A percentile compares a stretch with the other conserved stretches of the same genome.
Conservation (phyloP, 805 yeast genomes). For the Kluyveromyces wickerhamii region DNA sequence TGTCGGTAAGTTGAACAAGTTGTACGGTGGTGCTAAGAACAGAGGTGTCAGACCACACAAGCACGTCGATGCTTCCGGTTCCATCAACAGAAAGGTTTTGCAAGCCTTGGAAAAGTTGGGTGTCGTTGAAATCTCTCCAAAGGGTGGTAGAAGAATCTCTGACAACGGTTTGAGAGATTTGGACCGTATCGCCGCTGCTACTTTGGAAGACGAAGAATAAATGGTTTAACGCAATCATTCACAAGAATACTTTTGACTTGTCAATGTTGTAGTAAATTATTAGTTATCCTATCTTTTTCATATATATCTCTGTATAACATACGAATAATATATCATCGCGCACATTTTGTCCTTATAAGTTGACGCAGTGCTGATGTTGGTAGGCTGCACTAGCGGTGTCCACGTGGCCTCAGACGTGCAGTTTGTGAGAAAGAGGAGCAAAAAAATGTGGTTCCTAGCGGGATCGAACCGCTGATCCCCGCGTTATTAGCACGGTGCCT, state of each 20-base stretch:
- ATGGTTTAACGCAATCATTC: slow-evolving; percentile 5
- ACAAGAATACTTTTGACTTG: background rate
- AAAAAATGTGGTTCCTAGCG: slow-evolving; percentile 16
- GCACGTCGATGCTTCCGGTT: slow-evolving; percentile 99
- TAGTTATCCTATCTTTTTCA: slow-evolving; percentile 2
- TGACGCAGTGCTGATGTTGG: no score
- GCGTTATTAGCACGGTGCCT: slow-evolving; percentile 20
- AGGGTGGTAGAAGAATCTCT: slow-evolving; percentile 99
- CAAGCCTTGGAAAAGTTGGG: slow-evolving; percentile 98
- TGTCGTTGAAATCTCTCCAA: slow-evolving; percentile 90
- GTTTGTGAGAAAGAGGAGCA: no score
- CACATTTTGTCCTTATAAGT: no score
- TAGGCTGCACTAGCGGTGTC: no score
- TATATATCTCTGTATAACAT: slow-evolving; percentile 6
- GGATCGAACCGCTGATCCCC: slow-evolving; percentile 21
- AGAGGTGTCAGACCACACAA: slow-evolving; percentile 98
- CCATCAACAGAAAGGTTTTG: slow-evolving; percentile 96
- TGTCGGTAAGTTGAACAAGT: slow-evolving; percentile 98
- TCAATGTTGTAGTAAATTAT: background rate
- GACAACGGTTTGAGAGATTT: slow-evolving; percentile 99
- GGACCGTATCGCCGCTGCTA: slow-evolving; percentile 99
- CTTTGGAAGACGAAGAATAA: slow-evolving; percentile 81
- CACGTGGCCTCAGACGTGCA: no score
- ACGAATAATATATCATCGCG: slow-evolving; percentile 6
- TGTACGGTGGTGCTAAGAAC: slow-evolving; percentile 98